Evolutionary conservation across 2,329 filamentous ascomycete species (phyloP), one percentile per base, ranked within the genome.

Genomic region (Exophiala oligosperma): DNA sequence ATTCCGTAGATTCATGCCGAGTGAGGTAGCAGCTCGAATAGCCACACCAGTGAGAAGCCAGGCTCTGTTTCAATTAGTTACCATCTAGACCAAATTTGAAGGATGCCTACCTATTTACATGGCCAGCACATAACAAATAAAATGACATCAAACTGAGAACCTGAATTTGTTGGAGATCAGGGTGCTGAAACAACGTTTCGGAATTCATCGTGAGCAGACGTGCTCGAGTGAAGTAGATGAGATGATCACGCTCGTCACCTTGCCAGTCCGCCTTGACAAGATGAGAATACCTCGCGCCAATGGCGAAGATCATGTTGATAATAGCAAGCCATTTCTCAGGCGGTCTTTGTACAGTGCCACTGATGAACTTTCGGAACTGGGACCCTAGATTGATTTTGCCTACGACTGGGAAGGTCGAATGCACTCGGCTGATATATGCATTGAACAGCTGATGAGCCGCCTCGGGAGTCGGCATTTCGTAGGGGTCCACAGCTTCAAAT

Each of bases 241-340:
- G 66, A 61, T 79, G 76, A 58, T 78, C 76, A 28, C 72, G 68
- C 26, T 72, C 69, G 59, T 76, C 71, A 2, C 73, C 74, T 51
- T 67, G 66, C 76, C 75, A 78, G 3, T 74, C 67, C 11, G 74
- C 74, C 56, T 76, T 70, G 37, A 71, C 69, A 4, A 78, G 68
- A 53, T 77, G 74, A 9, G 75, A 71, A 63, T 78, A 74, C 54
- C 74, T 73, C 28, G 76, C 72, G 4, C 70, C 69, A 49, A 79
- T 77, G 29, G 76, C 76, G 53, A 79, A 77, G 2, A 79, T 76
- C 66, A 78, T 67, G 52, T 79, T 78, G 57, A 79, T 62, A 24
- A 77, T 77, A 14, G 76, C 75, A 43, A 78, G 67, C 74, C 74
- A 76, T 54, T 73, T 75, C 53, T 73, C 71, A 1, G 73, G 73